Base-by-base conservation (phyloP, 2,329 filamentous ascomycete genomes). In the Penicillium olsonii region DNA sequence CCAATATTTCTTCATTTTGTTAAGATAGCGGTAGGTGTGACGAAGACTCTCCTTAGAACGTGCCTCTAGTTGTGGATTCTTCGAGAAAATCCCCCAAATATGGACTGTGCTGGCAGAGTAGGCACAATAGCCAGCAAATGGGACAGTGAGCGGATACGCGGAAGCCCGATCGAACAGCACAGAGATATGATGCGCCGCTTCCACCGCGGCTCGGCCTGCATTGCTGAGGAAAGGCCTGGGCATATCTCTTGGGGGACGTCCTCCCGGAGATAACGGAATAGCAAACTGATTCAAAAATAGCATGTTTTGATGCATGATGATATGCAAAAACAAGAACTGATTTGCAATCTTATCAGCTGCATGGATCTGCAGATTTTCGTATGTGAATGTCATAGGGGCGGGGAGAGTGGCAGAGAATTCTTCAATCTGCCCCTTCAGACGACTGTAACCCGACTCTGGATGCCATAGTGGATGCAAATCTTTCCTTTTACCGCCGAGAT, bases 1-100 rank as follows among this genome's bases (percentile, higher is more conserved):
- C 94, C 94, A 99, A 64, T 94, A 92, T 52, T 89, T 89, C 77
- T 96, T 96, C 89, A 97, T 95, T 71, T 90, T 94, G 46, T 87
- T 87, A 37, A 99, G 75, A 62, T 94, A 97, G 64, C 87, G 89
- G 62, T 97, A 87, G 57, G 96, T 97, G 56, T 86, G 88, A 1
- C 88, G 85, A 14, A 96, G 77, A 63, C 96, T 92, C 56, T 85
- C 84, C 72, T 95, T 96, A 8, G 90, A 90, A 8, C 83, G 82
- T 11, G 82, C 80, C 67, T 95, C 89, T 42, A 95, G 80, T 10
- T 83, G 75, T 12, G 84, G 75, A 57, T 95, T 92, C 54, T 90
- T 89, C 4, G 90, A 94, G 66, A 96, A 95, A 3, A 95, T 90
- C 5, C 90, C 90, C 60, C 91, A 87, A 18, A 97, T 88, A 64